Conservation (phyloP, 331 rosid species). For the Acacia concinna region DNA sequence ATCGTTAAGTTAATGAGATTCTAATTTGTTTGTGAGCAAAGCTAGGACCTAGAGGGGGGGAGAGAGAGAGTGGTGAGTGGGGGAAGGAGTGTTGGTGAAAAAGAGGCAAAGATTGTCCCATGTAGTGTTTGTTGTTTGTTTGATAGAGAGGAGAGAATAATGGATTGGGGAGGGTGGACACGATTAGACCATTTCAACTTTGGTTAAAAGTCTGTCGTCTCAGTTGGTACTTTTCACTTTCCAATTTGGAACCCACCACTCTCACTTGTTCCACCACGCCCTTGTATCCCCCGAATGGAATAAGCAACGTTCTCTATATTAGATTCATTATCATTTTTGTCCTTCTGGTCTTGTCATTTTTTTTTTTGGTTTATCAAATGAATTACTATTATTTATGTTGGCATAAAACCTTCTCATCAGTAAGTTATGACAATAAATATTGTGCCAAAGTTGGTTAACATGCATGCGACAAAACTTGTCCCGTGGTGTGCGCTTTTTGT, state of each 20-base stretch:
- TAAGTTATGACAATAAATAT: not conserved
- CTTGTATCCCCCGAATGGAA: not conserved
- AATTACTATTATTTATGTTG: not conserved
- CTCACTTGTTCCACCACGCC: not conserved
- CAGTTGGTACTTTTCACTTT: not conserved
- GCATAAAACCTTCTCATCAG: not conserved
- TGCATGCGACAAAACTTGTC: not conserved
- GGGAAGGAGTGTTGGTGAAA: not conserved
- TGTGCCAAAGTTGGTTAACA: not conserved
- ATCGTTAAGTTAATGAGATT: not conserved
- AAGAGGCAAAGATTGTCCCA: slow-evolving; percentile 1
- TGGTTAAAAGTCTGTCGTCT: slow-evolving; percentile 14
- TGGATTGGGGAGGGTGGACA: not conserved
- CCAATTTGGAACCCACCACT: slow-evolving; percentile 18
- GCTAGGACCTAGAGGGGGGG: not conserved
- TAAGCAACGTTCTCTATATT: not conserved
- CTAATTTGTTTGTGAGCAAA: not conserved
- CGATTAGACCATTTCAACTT: not conserved
- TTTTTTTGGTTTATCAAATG: not conserved
- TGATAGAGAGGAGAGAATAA: slow-evolving; percentile 3
- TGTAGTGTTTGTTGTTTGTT: not conserved
- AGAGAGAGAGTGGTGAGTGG: not conserved
- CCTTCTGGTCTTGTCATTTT: not conserved
- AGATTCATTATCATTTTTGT: not conserved
- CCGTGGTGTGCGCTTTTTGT: not conserved